phyloP scores from a whole-genome alignment of 2,329 filamentous ascomycete genomes.

The Chaetomium strumarium region DNA sequence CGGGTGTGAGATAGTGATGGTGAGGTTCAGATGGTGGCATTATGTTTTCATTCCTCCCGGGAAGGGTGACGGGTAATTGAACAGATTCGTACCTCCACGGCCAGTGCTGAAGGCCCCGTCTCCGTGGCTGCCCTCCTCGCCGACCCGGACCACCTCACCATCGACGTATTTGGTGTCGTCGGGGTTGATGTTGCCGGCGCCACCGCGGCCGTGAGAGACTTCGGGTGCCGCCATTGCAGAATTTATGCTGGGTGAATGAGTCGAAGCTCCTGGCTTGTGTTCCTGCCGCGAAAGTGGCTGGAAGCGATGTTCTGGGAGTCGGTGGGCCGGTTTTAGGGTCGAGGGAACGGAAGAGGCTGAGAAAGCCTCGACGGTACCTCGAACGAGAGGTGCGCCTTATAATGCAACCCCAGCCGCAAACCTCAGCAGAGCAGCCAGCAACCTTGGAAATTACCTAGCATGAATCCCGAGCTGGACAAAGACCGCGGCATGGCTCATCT shows the following conservation, averaged over 20 bases:
- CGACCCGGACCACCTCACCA: conserved; percentile 54
- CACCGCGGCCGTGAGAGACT: conserved; percentile 56
- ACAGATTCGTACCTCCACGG: conserved; percentile 45
- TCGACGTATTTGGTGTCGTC: conserved; percentile 56
- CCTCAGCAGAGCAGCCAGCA: background rate
- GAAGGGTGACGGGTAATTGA: background rate
- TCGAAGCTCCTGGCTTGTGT: background rate
- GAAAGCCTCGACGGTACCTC: background rate
- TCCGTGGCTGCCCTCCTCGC: conserved; percentile 48
- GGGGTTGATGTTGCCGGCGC: conserved; percentile 54
- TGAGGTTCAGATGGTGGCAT: background rate
- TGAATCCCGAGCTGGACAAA: background rate
- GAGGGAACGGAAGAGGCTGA: background rate
- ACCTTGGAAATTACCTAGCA: background rate
- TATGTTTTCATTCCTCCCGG: background rate
- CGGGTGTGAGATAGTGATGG: background rate
- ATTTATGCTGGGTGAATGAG: background rate
- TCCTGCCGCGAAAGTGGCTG: background rate
- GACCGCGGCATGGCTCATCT: conserved; percentile 9
- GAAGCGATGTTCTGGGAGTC: background rate
- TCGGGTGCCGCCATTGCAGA: conserved; percentile 35
- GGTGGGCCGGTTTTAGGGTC: background rate
- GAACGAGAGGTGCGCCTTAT: conserved; percentile 6
- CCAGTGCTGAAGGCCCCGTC: conserved; percentile 55
- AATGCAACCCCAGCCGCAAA: conserved; percentile 5